Percentiles rank a stretch among this genome's conserved stretches.
phyloP scores from a whole-genome alignment of 2,329 filamentous ascomycete genomes.

The Sporothrix humicola region DNA sequence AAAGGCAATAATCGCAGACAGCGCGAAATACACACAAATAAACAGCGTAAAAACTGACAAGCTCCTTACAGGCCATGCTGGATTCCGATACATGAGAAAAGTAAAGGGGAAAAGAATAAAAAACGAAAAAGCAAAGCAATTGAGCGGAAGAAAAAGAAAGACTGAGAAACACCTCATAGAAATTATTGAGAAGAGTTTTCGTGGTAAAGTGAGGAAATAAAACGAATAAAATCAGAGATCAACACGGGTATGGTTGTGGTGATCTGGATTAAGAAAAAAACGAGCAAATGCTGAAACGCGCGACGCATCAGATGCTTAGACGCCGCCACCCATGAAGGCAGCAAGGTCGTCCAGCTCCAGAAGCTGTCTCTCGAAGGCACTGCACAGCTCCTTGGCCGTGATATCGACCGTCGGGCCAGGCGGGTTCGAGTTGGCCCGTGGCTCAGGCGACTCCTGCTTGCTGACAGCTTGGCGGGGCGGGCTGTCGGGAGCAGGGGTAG shows the following conservation, averaged over 20 bases:
- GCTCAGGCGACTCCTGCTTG: slow-evolving; percentile 47
- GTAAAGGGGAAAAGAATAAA: not conserved
- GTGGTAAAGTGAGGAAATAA: not conserved
- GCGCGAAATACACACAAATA: slow-evolving; percentile 2
- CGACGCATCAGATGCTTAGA: slow-evolving; percentile 46
- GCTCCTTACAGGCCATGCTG: slow-evolving; percentile 22
- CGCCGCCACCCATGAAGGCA: slow-evolving; percentile 67
- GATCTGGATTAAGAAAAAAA: not conserved
- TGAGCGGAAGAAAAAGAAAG: slow-evolving; percentile 10
- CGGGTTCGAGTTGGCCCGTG: slow-evolving; percentile 40
- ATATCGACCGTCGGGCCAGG: slow-evolving; percentile 53
- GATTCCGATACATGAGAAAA: slow-evolving; percentile 7
- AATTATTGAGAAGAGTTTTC: slow-evolving; percentile 1
- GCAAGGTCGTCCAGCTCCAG: slow-evolving; percentile 66
- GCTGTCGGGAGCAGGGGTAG: slow-evolving; percentile 55
- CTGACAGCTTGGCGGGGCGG: slow-evolving; percentile 42
- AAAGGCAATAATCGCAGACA: not conserved
- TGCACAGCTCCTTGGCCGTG: slow-evolving; percentile 63
- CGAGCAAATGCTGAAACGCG: no score
- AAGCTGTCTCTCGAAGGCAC: slow-evolving; percentile 64
- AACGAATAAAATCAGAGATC: slow-evolving; percentile 12
- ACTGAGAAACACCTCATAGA: not conserved
- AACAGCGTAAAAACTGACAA: slow-evolving; percentile 1
- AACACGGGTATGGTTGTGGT: slow-evolving; percentile 20
- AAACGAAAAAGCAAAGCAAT: not conserved